These are phyloP conservation scores for Alternaria consortialis DNA, from an alignment of 2,329 filamentous ascomycete species.

Conservation along the genomic window DNA sequence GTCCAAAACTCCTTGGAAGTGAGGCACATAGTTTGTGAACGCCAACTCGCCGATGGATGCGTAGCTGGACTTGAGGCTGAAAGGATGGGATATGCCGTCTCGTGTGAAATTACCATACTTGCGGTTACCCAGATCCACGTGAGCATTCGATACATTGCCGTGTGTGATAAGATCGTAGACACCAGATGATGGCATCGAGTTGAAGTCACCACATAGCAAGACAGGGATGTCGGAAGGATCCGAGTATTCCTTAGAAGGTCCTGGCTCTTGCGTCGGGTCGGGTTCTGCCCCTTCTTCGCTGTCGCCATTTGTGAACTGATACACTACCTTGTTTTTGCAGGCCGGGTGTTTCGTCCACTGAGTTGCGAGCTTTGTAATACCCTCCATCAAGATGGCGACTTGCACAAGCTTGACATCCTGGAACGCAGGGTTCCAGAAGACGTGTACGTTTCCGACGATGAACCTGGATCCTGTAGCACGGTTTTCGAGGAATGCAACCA, in stretches of 20 bases:
- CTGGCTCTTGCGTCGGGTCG: slow-evolving; percentile 70
- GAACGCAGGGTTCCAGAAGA: slow-evolving; percentile 91
- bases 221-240: slow-evolving; percentile 88
- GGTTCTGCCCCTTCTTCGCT: slow-evolving; percentile 58
- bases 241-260: slow-evolving; percentile 85
- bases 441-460: slow-evolving; percentile 92
- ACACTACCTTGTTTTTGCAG: slow-evolving; percentile 77
- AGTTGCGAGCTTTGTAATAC: slow-evolving; percentile 85
- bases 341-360: slow-evolving; percentile 82
- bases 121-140: slow-evolving; percentile 79
- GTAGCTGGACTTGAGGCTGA: slow-evolving; percentile 92
- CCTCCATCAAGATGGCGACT: slow-evolving; percentile 93
- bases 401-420: slow-evolving; percentile 97
- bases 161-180: slow-evolving; percentile 90
- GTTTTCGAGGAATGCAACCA: slow-evolving; percentile 92
- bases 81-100: slow-evolving; percentile 92
- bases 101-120: slow-evolving; percentile 94
- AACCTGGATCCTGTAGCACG: slow-evolving; percentile 86
- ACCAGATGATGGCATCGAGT: slow-evolving; percentile 85
- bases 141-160: slow-evolving; percentile 79
- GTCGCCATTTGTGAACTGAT: slow-evolving; percentile 59
- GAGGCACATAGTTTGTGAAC: slow-evolving; percentile 96
- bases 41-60: slow-evolving; percentile 82
- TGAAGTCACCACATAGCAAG: slow-evolving; percentile 94
- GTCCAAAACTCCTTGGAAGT: slow-evolving; percentile 91